Evolutionary conservation across 345 rosid species (phyloP), one percentile per base, ranked within the genome.

Genomic region (Lepidium sativum): DNA sequence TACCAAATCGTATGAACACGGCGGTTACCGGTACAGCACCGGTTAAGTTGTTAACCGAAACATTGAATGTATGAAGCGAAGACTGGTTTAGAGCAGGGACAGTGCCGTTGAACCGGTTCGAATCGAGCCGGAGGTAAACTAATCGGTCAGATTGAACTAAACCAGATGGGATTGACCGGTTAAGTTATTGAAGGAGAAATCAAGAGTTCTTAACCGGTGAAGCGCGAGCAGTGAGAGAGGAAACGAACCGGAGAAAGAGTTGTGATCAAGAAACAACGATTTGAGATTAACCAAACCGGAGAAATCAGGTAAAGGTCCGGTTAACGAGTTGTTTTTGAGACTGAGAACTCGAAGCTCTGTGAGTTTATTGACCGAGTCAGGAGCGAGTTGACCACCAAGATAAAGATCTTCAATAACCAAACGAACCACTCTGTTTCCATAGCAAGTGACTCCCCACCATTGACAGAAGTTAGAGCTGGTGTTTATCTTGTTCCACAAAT

Each of bases 321-420:
- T 73, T 61, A 92, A 85, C 6, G 97, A 89, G 81, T 57, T 80
- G 86, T 85, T 89, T 40, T 86, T 89, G 23, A 92, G 94, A 68
- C 92, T 80, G 40, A 92, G 82, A 52, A 92, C 97, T 3, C 98
- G 89, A 17, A 92, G 95, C 82, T 92, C 89, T 79, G 78, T 89
- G 40, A 92, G 95, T 31, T 64, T 73, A 42, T 83, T 72, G 63
- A 92, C 47, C 2, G 95, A 78, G 78, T 76, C 56, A 40, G 86
- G 69, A 67, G 79, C 57, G 63, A 92, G 67, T 59, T 65, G 48
- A 59, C 98, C 98, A 47, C 84, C 84, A 34, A 87, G 92, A 62
- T 73, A 75, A 3, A 80, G 60, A 67, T 61, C 79, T 39, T 83
- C 86, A 32, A 87, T 54, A 54, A 87, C 80, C 18, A 89, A 78